Conservation (phyloP, 768 basidiomycete species). For the Boletus huronensis region DNA sequence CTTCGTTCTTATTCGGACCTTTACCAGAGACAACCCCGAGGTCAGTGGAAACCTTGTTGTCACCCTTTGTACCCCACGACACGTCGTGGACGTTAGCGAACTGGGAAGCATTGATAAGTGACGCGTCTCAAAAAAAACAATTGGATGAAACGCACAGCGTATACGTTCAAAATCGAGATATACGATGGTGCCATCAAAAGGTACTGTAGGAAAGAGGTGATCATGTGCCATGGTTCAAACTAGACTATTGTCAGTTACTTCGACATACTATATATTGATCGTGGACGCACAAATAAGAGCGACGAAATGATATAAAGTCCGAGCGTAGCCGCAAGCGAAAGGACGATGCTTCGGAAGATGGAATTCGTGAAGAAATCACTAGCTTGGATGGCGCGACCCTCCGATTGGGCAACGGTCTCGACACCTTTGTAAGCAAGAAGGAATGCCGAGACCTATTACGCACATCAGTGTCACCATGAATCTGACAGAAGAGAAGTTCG, state of each 20-base stretch:
- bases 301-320: slow-evolving; percentile 85
- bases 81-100: slow-evolving; percentile 90
- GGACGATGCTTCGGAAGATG: slow-evolving; percentile 81
- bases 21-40: slow-evolving; percentile 76
- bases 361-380: slow-evolving; percentile 68
- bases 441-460: slow-evolving; percentile 62
- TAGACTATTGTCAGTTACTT: slow-evolving; percentile 29
- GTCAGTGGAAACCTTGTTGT: slow-evolving; percentile 80
- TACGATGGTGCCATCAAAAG: slow-evolving; percentile 90
- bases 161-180: slow-evolving; percentile 90
- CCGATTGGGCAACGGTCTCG: slow-evolving; percentile 47
- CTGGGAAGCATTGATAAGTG: slow-evolving; percentile 31
- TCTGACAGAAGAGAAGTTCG: neutral
- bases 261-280: neutral
- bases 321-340: slow-evolving; percentile 83
- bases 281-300: slow-evolving; percentile 73
- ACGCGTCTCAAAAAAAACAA: neutral
- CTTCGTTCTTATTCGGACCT: slow-evolving; percentile 65
- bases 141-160: slow-evolving; percentile 47
- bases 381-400: slow-evolving; percentile 47
- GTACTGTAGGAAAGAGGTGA: slow-evolving; percentile 95
- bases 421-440: slow-evolving; percentile 83
- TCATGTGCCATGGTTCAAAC: slow-evolving; percentile 98
- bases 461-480: slow-evolving; percentile 3
- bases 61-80: slow-evolving; percentile 95